These are phyloP conservation scores for Steccherinum ochraceum DNA, from an alignment of 768 basidiomycete genomes.

Conservation along the genomic window DNA sequence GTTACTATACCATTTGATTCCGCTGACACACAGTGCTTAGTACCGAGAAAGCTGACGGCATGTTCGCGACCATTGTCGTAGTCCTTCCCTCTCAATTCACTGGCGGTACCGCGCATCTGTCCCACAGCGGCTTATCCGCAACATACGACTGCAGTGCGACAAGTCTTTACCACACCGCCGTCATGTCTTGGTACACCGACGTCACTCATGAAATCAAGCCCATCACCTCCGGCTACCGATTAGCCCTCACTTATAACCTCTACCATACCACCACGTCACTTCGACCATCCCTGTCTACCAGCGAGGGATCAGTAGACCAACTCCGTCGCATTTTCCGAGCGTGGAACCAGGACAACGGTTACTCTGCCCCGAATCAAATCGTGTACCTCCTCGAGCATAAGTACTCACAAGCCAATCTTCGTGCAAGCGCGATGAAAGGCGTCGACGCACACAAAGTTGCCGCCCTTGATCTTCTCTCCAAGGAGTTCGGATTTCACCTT, in stretches of 20 bases:
- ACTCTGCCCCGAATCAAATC: conserved; percentile 17
- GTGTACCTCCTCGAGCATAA: conserved; percentile 31
- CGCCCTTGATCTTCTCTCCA: conserved; percentile 25
- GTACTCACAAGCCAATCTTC: conserved; percentile 26
- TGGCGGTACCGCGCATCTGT: conserved; percentile 40
- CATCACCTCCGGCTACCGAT: conserved; percentile 42
- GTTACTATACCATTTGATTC: background rate
- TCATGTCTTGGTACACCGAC: conserved; percentile 49
- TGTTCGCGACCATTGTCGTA: conserved; percentile 47
- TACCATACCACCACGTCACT: conserved; percentile 28
- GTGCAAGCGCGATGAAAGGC: conserved; percentile 30
- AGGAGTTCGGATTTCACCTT: conserved; percentile 28
- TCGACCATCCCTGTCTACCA: conserved; percentile 24
- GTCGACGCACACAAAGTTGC: conserved; percentile 29
- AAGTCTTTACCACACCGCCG: conserved; percentile 28
- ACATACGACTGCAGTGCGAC: conserved; percentile 29
- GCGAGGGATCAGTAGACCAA: conserved; percentile 11
- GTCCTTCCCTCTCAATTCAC: conserved; percentile 39
- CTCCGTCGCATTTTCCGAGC: conserved; percentile 30
- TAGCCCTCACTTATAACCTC: conserved; percentile 46
- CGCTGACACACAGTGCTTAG: conserved; percentile 19
- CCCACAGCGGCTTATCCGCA: conserved; percentile 28
- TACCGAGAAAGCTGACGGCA: conserved; percentile 39
- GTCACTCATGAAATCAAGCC: conserved; percentile 45
- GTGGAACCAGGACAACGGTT: conserved; percentile 26